Conservation (phyloP, 306 rosid species). For the Acmispon strigosus region DNA sequence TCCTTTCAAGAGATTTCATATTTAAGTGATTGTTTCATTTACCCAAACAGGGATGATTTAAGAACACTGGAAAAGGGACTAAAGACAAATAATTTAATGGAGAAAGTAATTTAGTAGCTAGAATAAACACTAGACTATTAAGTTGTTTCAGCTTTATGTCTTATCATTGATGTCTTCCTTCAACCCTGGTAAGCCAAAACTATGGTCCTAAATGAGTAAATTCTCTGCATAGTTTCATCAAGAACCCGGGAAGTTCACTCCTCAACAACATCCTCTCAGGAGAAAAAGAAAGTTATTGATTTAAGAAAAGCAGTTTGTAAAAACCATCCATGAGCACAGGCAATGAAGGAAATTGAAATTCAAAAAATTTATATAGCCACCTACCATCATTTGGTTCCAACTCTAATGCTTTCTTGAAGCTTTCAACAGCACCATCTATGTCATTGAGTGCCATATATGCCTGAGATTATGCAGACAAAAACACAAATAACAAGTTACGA, state of each 20-base stretch:
- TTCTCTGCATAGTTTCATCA: neutral
- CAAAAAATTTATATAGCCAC: conserved; percentile 5
- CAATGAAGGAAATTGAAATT: neutral
- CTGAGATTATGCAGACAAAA: conserved; percentile 22
- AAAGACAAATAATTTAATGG: neutral
- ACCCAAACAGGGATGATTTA: neutral
- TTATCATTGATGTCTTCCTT: neutral
- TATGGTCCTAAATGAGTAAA: neutral
- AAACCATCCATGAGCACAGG: neutral
- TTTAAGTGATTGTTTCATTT: neutral
- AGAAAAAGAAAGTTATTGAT: neutral
- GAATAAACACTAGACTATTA: neutral
- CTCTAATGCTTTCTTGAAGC: conserved; percentile 45
- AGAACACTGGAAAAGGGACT: neutral
- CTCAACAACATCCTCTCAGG: neutral
- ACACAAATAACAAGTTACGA: conserved; percentile 6
- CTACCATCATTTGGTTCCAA: conserved; percentile 58
- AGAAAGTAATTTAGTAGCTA: neutral
- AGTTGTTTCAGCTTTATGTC: neutral
- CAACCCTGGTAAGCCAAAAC: conserved; percentile 2
- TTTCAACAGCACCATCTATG: conserved; percentile 43
- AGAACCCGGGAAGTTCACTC: conserved; percentile 3
- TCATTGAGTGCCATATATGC: conserved; percentile 45
- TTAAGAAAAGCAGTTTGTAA: neutral
- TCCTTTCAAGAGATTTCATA: conserved; percentile 4